A percentile compares a stretch with the other conserved stretches of the same genome.
phyloP scores from a whole-genome alignment of 345 rosid species.

The Lagerstroemia speciosa region DNA sequence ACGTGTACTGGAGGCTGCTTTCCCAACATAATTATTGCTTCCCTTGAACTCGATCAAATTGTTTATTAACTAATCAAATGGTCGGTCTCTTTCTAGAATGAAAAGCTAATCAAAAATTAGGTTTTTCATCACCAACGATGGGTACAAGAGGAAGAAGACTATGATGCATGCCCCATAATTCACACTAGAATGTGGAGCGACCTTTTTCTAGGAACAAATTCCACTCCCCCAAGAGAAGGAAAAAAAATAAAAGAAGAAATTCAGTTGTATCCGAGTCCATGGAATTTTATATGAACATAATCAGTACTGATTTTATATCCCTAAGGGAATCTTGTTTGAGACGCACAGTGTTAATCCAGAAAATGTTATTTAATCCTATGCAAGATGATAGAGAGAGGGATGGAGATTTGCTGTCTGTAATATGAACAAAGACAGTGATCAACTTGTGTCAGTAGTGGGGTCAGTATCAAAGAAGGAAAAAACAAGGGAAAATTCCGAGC shows the following conservation, averaged over 20 bases:
- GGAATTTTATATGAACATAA: neutral
- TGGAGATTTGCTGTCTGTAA: neutral
- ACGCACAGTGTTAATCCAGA: neutral
- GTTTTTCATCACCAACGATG: conserved; percentile 14
- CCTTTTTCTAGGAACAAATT: neutral
- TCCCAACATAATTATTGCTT: conserved; percentile 11
- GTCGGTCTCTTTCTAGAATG: conserved; percentile 21
- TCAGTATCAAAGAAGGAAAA: neutral
- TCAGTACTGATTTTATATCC: neutral
- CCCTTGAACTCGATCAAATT: neutral
- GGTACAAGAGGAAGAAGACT: neutral
- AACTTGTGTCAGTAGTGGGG: neutral
- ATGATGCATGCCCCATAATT: conserved; percentile 5
- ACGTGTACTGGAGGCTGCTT: conserved; percentile 7
- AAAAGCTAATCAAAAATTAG: conserved; percentile 8
- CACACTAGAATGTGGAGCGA: conserved; percentile 10
- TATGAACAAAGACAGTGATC: conserved; percentile 2
- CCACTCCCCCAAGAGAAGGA: neutral
- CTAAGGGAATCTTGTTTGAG: neutral
- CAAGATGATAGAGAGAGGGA: conserved; percentile 3
- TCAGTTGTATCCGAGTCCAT: neutral
- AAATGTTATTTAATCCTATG: neutral
- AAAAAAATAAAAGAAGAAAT: neutral
- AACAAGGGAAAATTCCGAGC: neutral
- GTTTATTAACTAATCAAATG: conserved; percentile 7